phyloP scores from a whole-genome alignment of 352 stramenopile genomes.

The Globisporangium polare region DNA sequence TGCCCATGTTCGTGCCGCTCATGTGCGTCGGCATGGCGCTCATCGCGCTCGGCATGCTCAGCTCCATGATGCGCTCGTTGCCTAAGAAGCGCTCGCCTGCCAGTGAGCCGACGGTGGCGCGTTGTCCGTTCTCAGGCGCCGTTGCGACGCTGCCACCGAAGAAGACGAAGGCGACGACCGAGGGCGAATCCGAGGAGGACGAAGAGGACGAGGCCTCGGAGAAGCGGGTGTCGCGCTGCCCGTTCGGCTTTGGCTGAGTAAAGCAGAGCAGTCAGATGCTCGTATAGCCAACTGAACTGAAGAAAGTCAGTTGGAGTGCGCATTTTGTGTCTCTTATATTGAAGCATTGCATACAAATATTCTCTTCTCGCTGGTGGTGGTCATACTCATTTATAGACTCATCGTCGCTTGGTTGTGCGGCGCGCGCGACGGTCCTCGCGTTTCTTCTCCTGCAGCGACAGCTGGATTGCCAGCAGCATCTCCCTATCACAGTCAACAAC shows the following conservation, averaged over 20 bases:
- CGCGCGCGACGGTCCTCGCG: conserved; percentile 40
- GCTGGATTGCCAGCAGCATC: conserved; percentile 40
- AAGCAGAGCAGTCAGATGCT: not conserved
- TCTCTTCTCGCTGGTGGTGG: not conserved
- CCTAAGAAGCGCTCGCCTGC: conserved; percentile 18
- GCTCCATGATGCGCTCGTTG: conserved; percentile 32
- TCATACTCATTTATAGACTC: conserved; percentile 5
- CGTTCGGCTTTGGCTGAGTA: conserved; percentile 42
- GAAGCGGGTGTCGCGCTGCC: conserved; percentile 57
- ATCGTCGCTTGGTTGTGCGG: conserved; percentile 37
- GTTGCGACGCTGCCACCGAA: conserved; percentile 4
- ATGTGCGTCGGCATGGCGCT: conserved; percentile 59
- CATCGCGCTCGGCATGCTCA: conserved; percentile 40
- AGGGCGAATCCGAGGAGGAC: conserved; percentile 19
- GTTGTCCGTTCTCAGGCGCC: conserved; percentile 15
- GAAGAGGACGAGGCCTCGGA: conserved; percentile 34
- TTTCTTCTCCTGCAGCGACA: conserved; percentile 70
- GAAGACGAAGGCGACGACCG: not conserved
- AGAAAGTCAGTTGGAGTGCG: not conserved
- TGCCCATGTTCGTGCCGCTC: conserved; percentile 65
- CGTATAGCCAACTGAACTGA: not conserved
- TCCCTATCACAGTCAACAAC: conserved; percentile 28
- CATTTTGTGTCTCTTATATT: not conserved
- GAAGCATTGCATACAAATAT: not conserved
- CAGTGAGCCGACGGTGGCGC: conserved; percentile 3